A percentile compares a stretch with the other conserved stretches of the same genome.
phyloP scores from a whole-genome alignment of 257 asterid species.

The Ehretia macrophylla region DNA sequence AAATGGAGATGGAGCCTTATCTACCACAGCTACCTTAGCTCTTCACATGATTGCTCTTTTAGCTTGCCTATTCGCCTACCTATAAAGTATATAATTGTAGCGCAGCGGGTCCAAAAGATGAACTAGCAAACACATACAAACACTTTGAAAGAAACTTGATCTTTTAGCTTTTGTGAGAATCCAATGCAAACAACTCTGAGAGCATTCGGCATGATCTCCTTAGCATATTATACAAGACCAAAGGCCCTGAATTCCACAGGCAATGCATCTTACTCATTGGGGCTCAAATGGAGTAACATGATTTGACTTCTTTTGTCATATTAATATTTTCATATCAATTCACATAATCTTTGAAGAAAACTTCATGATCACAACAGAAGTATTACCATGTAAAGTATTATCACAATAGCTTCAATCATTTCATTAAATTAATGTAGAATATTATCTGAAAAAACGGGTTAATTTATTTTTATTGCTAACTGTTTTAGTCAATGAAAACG shows the following conservation, averaged over 20 bases:
- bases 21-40: not conserved
- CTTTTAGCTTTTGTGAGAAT: slow-evolving; percentile 23
- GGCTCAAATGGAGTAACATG: not conserved
- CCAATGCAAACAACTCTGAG: slow-evolving; percentile 28
- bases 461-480: too few species aligned
- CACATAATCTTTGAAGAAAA: too few species aligned
- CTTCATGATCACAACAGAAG: too few species aligned
- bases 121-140: not conserved
- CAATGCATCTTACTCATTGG: not conserved
- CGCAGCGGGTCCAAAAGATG: slow-evolving; percentile 10
- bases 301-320: not conserved
- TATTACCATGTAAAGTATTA: too few species aligned
- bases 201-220: slow-evolving; percentile 1
- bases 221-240: slow-evolving; percentile 2
- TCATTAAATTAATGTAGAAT: too few species aligned
- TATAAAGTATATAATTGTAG: not conserved
- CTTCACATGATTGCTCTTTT: not conserved
- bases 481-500: too few species aligned
- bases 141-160: slow-evolving; percentile 7
- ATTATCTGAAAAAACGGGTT: too few species aligned
- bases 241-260: slow-evolving; percentile 12
- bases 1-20: not conserved
- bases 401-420: too few species aligned
- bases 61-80: not conserved
- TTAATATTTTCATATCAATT: too few species aligned